phyloP scores from a whole-genome alignment of 2,329 filamentous ascomycete species.

The Exophiala spinifera region DNA sequence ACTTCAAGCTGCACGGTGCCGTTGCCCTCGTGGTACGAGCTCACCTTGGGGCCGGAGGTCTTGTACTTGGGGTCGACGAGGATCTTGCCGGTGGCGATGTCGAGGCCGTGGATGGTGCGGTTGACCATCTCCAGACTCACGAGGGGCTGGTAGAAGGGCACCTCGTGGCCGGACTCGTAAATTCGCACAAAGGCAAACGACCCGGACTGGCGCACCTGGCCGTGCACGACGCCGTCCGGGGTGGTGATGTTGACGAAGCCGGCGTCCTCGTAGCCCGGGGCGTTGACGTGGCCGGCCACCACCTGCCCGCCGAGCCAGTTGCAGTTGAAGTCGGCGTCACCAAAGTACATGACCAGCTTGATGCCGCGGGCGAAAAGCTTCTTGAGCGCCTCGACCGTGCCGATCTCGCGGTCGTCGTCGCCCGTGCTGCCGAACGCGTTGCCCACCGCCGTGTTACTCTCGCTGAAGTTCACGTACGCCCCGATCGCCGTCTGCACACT shows the following conservation, averaged over 20 bases:
- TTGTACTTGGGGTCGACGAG: slow-evolving; percentile 47
- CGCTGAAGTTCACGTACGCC: slow-evolving; percentile 50
- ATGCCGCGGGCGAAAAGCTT: slow-evolving; percentile 43
- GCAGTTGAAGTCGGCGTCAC: slow-evolving; percentile 34
- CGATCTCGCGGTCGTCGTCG: slow-evolving; percentile 43
- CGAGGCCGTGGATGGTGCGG: slow-evolving; percentile 55
- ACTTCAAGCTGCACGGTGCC: slow-evolving; percentile 26
- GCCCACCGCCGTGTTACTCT: slow-evolving; percentile 40
- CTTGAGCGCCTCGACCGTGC: slow-evolving; percentile 43
- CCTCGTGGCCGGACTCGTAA: slow-evolving; percentile 43
- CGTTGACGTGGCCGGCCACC: slow-evolving; percentile 53
- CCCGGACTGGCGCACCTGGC: slow-evolving; percentile 50
- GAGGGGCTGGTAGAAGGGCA: slow-evolving; percentile 50
- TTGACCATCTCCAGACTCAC: slow-evolving; percentile 60
- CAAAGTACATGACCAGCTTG: slow-evolving; percentile 34
- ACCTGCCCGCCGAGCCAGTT: slow-evolving; percentile 49
- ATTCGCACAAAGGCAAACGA: slow-evolving; percentile 42
- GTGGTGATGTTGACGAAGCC: slow-evolving; percentile 36
- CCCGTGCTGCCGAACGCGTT: slow-evolving; percentile 44
- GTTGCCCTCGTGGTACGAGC: slow-evolving; percentile 45
- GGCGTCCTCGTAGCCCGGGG: slow-evolving; percentile 36
- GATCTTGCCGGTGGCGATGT: slow-evolving; percentile 51
- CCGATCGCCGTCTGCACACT: slow-evolving; percentile 50
- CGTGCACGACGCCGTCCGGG: slow-evolving; percentile 48
- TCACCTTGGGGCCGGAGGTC: slow-evolving; percentile 47